Conservation (phyloP, 352 stramenopile genomes). For the Globisporangium paroecandrum region DNA sequence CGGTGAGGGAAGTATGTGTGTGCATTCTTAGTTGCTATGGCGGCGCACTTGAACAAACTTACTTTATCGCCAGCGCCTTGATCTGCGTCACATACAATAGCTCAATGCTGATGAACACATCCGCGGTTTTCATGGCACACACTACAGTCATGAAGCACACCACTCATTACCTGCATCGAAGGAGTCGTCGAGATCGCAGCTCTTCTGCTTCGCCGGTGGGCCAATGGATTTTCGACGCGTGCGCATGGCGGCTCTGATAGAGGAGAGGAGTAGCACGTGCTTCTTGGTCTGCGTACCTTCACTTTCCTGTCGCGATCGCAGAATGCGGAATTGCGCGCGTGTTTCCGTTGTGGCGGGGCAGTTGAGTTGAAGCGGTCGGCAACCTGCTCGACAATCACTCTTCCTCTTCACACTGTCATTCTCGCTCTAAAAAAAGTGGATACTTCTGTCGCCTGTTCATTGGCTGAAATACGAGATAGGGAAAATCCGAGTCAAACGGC, state of each 20-base stretch:
- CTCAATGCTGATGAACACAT: not conserved
- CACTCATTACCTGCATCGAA: slow-evolving; percentile 19
- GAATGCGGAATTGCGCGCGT: slow-evolving; percentile 13
- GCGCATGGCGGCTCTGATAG: not conserved
- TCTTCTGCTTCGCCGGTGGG: slow-evolving; percentile 19
- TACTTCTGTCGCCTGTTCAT: not conserved
- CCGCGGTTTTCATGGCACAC: not conserved
- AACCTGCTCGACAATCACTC: slow-evolving; percentile 5
- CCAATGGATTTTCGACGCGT: not conserved
- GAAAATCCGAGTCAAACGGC: slow-evolving; percentile 13
- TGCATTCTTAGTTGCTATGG: not conserved
- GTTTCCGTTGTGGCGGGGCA: not conserved
- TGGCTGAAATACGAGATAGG: slow-evolving; percentile 1
- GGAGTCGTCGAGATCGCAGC: slow-evolving; percentile 31
- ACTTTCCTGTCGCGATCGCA: not conserved
- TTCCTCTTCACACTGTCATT: not conserved
- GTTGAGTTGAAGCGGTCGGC: not conserved
- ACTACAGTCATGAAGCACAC: not conserved
- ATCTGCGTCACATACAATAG: not conserved
- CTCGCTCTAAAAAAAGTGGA: slow-evolving; percentile 5
- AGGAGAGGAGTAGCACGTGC: not conserved
- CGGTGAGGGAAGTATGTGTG: not conserved
- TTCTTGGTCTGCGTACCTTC: not conserved
- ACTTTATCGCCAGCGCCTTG: not conserved
- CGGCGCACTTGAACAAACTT: not conserved